A percentile compares a stretch with the other conserved stretches of the same genome.
Conservation (phyloP, 1,284 basidiomycete species). For the Anthracocystis walkeri region DNA sequence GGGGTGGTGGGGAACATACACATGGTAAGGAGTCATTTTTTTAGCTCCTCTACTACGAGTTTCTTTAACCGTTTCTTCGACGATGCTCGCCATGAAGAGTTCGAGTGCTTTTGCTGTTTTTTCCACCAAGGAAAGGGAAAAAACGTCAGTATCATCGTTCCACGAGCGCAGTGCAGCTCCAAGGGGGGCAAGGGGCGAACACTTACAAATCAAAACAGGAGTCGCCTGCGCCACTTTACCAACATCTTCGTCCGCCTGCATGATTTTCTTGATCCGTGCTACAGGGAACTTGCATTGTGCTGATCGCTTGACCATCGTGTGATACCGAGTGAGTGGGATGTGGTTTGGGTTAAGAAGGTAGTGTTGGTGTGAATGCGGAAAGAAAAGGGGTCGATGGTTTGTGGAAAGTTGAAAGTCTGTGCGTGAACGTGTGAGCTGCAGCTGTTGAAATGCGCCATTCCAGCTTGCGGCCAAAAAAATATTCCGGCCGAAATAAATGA, state of each 20-base stretch:
- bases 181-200: too few relatives aligned
- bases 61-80: slow-evolving; percentile 86
- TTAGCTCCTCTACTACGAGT: slow-evolving; percentile 83
- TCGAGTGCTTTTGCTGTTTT: slow-evolving; percentile 92
- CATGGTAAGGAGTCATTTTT: slow-evolving; percentile 91
- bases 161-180: too few relatives aligned
- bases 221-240: slow-evolving; percentile 98
- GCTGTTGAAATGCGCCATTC: slow-evolving; percentile 11
- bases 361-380: neutral
- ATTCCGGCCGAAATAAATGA: slow-evolving; percentile 16
- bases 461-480: neutral
- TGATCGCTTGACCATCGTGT: slow-evolving; percentile 65
- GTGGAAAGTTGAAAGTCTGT: neutral
- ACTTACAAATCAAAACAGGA: slow-evolving; percentile 95
- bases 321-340: neutral
- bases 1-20: too few relatives aligned
- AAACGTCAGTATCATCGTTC: neutral
- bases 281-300: slow-evolving; percentile 67
- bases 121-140: neutral
- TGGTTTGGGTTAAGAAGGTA: neutral
- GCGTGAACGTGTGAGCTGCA: slow-evolving; percentile 5
- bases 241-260: slow-evolving; percentile 99
- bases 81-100: slow-evolving; percentile 87
- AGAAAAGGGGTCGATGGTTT: neutral
- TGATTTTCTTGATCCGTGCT: slow-evolving; percentile 98